Base-by-base conservation (phyloP, 2,329 filamentous ascomycete genomes). In the Aspergillus clavatus region DNA sequence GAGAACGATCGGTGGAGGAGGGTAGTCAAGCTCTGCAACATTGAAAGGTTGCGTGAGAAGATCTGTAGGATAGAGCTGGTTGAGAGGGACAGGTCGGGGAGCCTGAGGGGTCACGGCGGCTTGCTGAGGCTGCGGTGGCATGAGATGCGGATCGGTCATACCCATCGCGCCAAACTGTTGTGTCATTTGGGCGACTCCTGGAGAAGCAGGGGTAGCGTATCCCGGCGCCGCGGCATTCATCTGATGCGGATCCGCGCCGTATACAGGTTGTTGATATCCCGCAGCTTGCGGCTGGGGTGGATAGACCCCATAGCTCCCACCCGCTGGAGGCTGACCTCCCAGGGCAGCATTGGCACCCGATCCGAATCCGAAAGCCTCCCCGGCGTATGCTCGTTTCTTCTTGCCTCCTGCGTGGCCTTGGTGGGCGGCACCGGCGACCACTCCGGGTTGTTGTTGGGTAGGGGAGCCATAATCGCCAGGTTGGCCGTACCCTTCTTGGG, bases 311-410 rank as follows among this genome's bases (percentile, higher is more conserved):
- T 83, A 87, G 70, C 77, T 68, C 71, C 82, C 67, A 45, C 77
- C 80, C 27, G 74, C 80, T 42, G 69, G 60, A 54, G 67, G 61
- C 64, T 72, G 69, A 51, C 69, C 66, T 55, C 73, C 65, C 53
- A 77, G 68, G 40, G 74, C 79, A 46, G 86, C 83, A 77, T 97
- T 97, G 62, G 87, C 87, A 59, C 91, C 93, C 40, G 81, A 79
- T 40, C 87, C 89, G 59, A 97, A 93, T 48, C 95, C 91, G 69
- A 95, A 98, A 37, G 91, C 91, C 69, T 94, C 87, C 46, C 88
- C 88, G 43, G 93, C 93, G 74, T 97, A 97, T 46, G 87, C 85
- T 75, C 89, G 81, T 80, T 95, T 95, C 81, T 95, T 96, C 75
- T 59, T 66, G 35, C 66, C 67, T 46, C 60, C 69, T 45, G 69